A percentile compares a stretch with the other conserved stretches of the same genome.
These are phyloP conservation scores for Schwanniomyces pseudopolymorphus DNA, from an alignment of 805 yeast species.

Conservation along the genomic window DNA sequence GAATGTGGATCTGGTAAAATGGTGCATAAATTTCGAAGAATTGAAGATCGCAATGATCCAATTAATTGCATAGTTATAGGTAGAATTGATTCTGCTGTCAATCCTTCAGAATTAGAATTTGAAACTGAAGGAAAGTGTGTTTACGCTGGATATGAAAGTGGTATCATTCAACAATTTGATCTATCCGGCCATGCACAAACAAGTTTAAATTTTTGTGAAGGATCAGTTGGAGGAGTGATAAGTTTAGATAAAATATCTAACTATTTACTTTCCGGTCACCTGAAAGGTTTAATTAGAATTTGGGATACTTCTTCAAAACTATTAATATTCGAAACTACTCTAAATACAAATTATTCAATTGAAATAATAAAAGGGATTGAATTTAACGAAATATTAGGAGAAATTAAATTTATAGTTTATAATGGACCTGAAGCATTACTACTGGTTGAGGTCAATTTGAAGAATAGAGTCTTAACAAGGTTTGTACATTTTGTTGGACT, in stretches of 20 bases:
- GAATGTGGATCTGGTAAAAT: slow-evolving; percentile 60
- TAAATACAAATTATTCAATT: slow-evolving; percentile 7
- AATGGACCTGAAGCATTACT: slow-evolving; percentile 28
- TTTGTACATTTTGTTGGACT: slow-evolving; percentile 21
- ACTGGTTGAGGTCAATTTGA: slow-evolving; percentile 8
- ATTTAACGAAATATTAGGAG: slow-evolving; percentile 1
- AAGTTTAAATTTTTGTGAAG: neutral
- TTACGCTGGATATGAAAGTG: slow-evolving; percentile 44
- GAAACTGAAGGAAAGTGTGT: slow-evolving; percentile 48
- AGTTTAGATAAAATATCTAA: slow-evolving; percentile 9
- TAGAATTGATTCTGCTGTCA: neutral
- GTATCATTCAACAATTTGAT: slow-evolving; percentile 25
- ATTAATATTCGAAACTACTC: neutral
- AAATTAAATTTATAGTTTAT: slow-evolving; percentile 10
- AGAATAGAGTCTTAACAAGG: slow-evolving; percentile 2
- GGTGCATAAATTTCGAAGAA: slow-evolving; percentile 34
- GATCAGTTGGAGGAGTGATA: slow-evolving; percentile 10
- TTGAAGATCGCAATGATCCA: slow-evolving; percentile 16
- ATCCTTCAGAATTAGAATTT: slow-evolving; percentile 31
- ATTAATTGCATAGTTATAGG: slow-evolving; percentile 16
- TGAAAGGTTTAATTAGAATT: slow-evolving; percentile 14
- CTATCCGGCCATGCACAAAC: slow-evolving; percentile 17
- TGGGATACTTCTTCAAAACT: slow-evolving; percentile 8
- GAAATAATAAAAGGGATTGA: neutral
- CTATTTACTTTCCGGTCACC: slow-evolving; percentile 19